phyloP scores from a whole-genome alignment of 2,329 filamentous ascomycete species.

The Colletotrichum sp. region DNA sequence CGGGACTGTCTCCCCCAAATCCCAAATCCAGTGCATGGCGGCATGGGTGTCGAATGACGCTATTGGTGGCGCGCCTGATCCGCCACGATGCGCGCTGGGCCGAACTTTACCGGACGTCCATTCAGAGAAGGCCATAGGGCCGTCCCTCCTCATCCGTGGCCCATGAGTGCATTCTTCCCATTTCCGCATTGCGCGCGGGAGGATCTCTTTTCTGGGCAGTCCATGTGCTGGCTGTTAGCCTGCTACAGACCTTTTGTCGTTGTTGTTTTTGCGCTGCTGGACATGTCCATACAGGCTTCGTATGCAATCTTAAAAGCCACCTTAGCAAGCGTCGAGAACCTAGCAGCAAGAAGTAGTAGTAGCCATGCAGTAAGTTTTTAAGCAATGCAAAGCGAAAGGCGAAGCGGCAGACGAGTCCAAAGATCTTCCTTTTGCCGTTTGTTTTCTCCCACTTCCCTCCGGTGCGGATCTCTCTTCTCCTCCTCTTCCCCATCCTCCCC shows the following conservation, averaged over 20 bases:
- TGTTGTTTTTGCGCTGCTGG: neutral
- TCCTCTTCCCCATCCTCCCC: neutral
- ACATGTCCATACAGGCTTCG: neutral
- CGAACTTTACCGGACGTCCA: conserved; percentile 17
- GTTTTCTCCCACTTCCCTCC: neutral
- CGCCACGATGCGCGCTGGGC: conserved; percentile 8
- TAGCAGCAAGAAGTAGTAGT: neutral
- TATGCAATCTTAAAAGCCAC: neutral
- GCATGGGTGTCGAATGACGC: neutral
- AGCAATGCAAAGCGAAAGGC: neutral
- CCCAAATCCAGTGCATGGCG: neutral
- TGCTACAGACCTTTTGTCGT: neutral
- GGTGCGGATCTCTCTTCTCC: neutral
- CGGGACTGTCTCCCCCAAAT: neutral
- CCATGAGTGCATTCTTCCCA: neutral
- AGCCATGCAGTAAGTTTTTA: neutral
- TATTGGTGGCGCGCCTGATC: neutral
- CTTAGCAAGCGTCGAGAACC: neutral
- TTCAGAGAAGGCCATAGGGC: neutral
- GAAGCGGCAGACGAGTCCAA: neutral
- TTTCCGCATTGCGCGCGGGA: neutral
- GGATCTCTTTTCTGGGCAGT: neutral
- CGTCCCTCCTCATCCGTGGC: neutral
- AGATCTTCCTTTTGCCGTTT: neutral
- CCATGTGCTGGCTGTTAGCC: neutral